A percentile compares a stretch with the other conserved stretches of the same genome.
These are phyloP conservation scores for Canavalia gladiata DNA, from an alignment of 306 rosid species.

Conservation along the genomic window DNA sequence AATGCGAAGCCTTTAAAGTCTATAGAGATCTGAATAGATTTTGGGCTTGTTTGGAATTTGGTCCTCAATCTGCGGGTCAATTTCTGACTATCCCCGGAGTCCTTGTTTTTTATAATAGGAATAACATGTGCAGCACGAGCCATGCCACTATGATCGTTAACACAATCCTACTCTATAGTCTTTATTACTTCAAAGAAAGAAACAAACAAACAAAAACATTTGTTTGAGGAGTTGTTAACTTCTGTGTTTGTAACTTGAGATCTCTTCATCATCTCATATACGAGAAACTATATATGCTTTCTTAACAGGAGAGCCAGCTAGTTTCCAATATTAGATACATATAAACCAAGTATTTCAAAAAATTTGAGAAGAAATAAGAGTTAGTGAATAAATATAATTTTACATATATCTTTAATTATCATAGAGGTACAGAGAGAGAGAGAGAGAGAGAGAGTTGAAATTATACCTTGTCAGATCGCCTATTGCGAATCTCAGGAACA, in stretches of 20 bases:
- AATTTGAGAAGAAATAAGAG: neutral
- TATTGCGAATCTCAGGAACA: conserved; percentile 88
- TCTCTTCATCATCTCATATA: neutral
- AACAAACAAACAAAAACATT: neutral
- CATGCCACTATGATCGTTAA: conserved; percentile 25
- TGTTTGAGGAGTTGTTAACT: neutral
- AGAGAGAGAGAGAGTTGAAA: neutral
- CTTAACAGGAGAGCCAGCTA: no score
- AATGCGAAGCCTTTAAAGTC: neutral
- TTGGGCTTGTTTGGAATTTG: conserved; percentile 44
- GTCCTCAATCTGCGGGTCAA: conserved; percentile 70
- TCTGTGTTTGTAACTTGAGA: conserved; percentile 11
- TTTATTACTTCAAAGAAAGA: neutral
- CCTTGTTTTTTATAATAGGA: neutral
- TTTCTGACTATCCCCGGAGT: conserved; percentile 43
- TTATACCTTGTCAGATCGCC: conserved; percentile 84
- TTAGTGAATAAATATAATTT: no score
- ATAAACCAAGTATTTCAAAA: neutral
- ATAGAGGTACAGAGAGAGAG: neutral
- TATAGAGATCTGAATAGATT: conserved; percentile 33
- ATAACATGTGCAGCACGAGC: conserved; percentile 43
- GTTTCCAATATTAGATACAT: neutral
- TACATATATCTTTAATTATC: neutral
- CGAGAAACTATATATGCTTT: neutral
- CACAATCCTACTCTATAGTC: neutral